Percentiles rank a stretch among this genome's conserved stretches.
phyloP scores from a whole-genome alignment of 768 basidiomycete genomes.

The Tricholoma sp. region DNA sequence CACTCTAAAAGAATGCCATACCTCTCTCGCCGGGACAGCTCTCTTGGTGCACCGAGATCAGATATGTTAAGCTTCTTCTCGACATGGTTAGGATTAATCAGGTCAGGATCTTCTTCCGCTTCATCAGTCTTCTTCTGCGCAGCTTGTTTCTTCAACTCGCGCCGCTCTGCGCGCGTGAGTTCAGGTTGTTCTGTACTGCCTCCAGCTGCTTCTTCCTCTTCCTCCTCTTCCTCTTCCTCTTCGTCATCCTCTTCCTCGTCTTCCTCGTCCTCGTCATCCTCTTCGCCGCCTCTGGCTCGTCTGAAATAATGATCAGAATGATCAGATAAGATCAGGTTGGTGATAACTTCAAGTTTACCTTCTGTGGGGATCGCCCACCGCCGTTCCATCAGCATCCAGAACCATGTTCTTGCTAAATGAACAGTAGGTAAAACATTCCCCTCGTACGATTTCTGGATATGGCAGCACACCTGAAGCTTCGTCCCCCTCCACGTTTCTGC shows the following conservation, averaged over 20 bases:
- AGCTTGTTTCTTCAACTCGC: slow-evolving; percentile 74
- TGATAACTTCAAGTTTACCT: slow-evolving; percentile 30
- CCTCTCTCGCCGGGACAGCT: slow-evolving; percentile 66
- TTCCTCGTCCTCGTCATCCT: slow-evolving; percentile 40
- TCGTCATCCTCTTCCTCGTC: slow-evolving; percentile 42
- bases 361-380: slow-evolving; percentile 37
- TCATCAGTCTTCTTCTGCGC: slow-evolving; percentile 37
- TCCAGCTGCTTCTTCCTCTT: slow-evolving; percentile 25
- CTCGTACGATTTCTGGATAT: neutral
- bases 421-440: neutral
- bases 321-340: slow-evolving; percentile 9
- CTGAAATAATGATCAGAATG: slow-evolving; percentile 8
- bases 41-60: slow-evolving; percentile 60
- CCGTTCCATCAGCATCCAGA: slow-evolving; percentile 53
- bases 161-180: slow-evolving; percentile 66
- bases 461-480: slow-evolving; percentile 64
- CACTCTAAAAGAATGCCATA: slow-evolving; percentile 16
- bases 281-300: slow-evolving; percentile 22
- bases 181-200: slow-evolving; percentile 40
- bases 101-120: slow-evolving; percentile 60
- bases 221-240: slow-evolving; percentile 38
- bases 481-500: slow-evolving; percentile 83
- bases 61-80: slow-evolving; percentile 71
- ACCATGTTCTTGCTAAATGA: slow-evolving; percentile 51
- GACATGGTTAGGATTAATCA: slow-evolving; percentile 77